Base-by-base conservation (phyloP, 1,284 basidiomycete genomes). In the Caloboletus firmus region DNA sequence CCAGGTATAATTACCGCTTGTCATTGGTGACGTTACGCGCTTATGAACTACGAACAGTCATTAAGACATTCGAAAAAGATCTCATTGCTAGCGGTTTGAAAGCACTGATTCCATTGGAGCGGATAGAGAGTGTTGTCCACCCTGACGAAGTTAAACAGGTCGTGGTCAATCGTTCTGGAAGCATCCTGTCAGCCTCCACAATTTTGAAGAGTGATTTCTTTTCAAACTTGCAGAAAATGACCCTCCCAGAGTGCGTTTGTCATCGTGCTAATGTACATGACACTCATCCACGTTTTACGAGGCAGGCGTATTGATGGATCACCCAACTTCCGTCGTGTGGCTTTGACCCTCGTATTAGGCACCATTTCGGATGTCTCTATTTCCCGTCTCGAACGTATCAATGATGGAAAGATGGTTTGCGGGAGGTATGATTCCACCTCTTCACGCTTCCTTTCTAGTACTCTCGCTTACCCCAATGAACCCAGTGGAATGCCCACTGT, bases 161-260 rank as follows among this genome's bases (percentile, higher is more conserved):
- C 13, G 95, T 99, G 15, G 80, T 85, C 26, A 91, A 90, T 63
- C 85, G 97, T 47, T 83, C 83, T 6, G 97, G 97, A 7, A 86
- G 81, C 54, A 92, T 99, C 56, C 74, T 99, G 1, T 96, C 93
- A 4, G 90, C 92, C 0, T 93, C 89, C 13, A 96, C 95, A 1
- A 98, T 99, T 65, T 79, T 99, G 67, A 99, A 99, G 76, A 95
- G 92, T 53, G 95, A 98, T 72, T 95, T 98, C 76, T 98, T 98
- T 81, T 87, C 85, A 2, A 93, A 93, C 61, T 69, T 98, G 45
- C 95, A 98, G 74, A 97, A 97, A 76, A 93, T 96, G 86, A 91
- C 91, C 12, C 75, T 98, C 5, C 91, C 93, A 0, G 95, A 97
- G 88, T 94, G 62, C 51, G 87, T 77, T 9, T 32, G 30, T 48